Percentiles rank a stretch among this genome's conserved stretches.
phyloP scores from a whole-genome alignment of 164 flowering plant genomes.

The Tinospora cordifolia region DNA sequence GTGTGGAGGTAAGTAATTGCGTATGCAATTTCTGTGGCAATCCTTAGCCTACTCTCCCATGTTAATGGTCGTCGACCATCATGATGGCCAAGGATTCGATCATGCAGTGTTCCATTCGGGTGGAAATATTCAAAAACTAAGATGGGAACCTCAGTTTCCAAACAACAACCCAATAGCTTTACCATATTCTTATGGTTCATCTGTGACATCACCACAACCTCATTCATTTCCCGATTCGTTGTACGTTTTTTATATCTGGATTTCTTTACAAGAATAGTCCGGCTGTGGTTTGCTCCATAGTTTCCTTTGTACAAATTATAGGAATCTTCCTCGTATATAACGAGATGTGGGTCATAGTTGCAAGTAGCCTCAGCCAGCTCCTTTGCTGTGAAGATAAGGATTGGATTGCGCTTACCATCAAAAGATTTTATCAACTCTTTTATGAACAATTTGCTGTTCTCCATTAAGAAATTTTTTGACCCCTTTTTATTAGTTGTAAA shows the following conservation, averaged over 20 bases:
- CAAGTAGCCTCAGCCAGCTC: slow-evolving; percentile 13
- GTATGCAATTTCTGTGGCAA: background rate
- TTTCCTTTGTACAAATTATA: background rate
- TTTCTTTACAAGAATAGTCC: background rate
- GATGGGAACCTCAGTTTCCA: too few species aligned
- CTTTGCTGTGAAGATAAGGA: slow-evolving; percentile 10
- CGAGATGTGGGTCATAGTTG: background rate
- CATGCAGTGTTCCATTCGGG: background rate
- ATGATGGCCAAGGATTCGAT: background rate
- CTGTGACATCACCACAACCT: background rate
- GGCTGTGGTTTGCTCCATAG: too few species aligned
- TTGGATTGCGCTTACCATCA: slow-evolving; percentile 1
- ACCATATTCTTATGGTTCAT: slow-evolving; percentile 12
- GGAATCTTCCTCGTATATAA: background rate
- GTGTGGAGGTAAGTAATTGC: background rate
- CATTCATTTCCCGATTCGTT: too few species aligned
- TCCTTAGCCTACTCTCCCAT: slow-evolving; percentile 9
- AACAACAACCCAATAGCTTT: too few species aligned
- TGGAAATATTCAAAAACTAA: background rate
- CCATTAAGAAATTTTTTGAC: too few species aligned
- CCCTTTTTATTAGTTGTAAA: too few species aligned
- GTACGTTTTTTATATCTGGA: too few species aligned
- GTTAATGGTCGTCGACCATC: background rate
- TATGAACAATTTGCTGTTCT: too few species aligned
- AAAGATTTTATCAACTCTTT: background rate